Evolutionary conservation across 352 stramenopile genomes (phyloP).

Genomic region (Phytophthora lateralis): DNA sequence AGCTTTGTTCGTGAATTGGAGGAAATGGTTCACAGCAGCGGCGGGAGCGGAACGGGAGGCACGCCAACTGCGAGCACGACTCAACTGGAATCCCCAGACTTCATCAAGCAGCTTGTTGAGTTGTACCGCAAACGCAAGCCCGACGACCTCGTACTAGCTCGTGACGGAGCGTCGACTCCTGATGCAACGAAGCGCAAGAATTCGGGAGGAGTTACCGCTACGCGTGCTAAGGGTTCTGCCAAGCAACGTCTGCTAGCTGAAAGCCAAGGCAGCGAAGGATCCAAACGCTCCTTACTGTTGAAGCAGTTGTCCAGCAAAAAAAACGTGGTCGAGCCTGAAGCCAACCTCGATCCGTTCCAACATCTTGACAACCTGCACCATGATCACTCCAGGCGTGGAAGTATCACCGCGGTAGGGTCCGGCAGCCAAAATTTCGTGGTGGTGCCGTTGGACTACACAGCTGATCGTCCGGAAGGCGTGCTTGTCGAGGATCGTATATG

Average conservation of each 20-base stretch:
- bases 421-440: slow-evolving; percentile 40
- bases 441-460: slow-evolving; percentile 71
- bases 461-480: slow-evolving; percentile 66
- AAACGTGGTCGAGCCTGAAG: slow-evolving; percentile 38
- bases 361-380: slow-evolving; percentile 51
- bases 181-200: slow-evolving; percentile 21
- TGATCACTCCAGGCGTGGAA: slow-evolving; percentile 13
- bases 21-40: slow-evolving; percentile 52
- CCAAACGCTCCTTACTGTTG: slow-evolving; percentile 38
- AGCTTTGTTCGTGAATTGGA: slow-evolving; percentile 74
- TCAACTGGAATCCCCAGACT: slow-evolving; percentile 51
- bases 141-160: slow-evolving; percentile 43
- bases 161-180: slow-evolving; percentile 11
- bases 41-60: slow-evolving; percentile 5
- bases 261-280: slow-evolving; percentile 31
- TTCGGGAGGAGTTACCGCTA: slow-evolving; percentile 6
- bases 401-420: neutral
- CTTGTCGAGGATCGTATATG: slow-evolving; percentile 73
- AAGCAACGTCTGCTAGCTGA: slow-evolving; percentile 62
- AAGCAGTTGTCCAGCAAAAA: slow-evolving; percentile 29
- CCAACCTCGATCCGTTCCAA: slow-evolving; percentile 78
- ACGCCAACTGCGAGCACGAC: slow-evolving; percentile 27
- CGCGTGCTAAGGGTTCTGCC: slow-evolving; percentile 33
- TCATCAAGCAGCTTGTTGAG: slow-evolving; percentile 73
- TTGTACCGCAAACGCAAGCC: slow-evolving; percentile 78